A percentile compares a stretch with the other conserved stretches of the same genome.
Conservation (phyloP, 192 early-diverging fungal genomes). For the Backusella mclennaniae region DNA sequence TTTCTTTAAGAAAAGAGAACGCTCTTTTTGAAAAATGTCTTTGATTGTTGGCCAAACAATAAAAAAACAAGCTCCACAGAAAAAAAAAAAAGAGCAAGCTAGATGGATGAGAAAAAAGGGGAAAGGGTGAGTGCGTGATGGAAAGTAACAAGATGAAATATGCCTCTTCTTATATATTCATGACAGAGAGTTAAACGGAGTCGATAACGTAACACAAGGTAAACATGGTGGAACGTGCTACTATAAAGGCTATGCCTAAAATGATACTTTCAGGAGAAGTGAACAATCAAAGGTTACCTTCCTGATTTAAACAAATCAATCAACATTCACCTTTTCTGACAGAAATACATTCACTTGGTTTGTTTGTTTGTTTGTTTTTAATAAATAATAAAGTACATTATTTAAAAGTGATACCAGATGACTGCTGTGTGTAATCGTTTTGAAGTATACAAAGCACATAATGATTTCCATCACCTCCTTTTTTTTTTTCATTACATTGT, state of each 20-base stretch:
- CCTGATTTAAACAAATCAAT: not conserved
- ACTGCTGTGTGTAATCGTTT: not conserved
- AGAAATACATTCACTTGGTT: not conserved
- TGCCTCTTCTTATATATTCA: not conserved
- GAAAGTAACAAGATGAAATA: not conserved
- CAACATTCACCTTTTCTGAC: conserved; percentile 4
- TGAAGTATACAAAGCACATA: not conserved
- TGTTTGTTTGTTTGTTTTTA: not conserved
- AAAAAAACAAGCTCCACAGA: not conserved
- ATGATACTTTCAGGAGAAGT: not conserved
- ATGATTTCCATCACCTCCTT: not conserved
- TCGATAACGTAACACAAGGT: not conserved
- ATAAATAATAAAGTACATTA: not conserved
- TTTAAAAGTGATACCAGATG: not conserved
- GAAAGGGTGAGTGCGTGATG: not conserved
- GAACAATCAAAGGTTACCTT: not conserved
- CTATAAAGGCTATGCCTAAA: not conserved
- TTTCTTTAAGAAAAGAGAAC: not conserved
- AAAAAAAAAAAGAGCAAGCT: not conserved
- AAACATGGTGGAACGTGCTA: not conserved
- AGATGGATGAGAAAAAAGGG: not conserved
- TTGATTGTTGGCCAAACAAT: conserved; percentile 1
- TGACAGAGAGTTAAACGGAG: not conserved
- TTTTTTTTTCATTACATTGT: not conserved
- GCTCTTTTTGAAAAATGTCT: not conserved